Base-by-base conservation (phyloP, 305 asterid genomes). In the Fraxinus platypoda region DNA sequence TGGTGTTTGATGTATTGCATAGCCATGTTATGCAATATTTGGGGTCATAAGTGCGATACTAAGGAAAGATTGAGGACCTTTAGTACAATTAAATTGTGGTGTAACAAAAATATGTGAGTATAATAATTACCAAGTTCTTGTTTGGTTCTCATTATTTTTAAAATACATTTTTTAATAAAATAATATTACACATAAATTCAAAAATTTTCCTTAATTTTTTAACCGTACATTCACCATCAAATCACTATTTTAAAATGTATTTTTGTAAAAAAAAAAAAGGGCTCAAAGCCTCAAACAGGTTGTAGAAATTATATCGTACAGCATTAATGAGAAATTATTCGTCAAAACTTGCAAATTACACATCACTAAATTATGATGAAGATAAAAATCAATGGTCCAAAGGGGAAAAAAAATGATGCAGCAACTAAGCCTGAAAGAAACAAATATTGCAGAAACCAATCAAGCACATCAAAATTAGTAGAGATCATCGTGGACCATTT, bases 401-500 rank as follows among this genome's bases (percentile, higher is more conserved):
- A 7, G 8, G 8, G 3, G 3, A 31, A 34, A 34, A 26, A 64
- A 66, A 66, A 13, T 66, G 6, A 4, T 11, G 34, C 19, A 66
- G 2, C 70, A 59, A 21, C 28, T 21, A 59, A 66, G 74, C 34
- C 0, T 25, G 15, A 66, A 66, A 11, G 34, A 28, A 17, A 6
- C 6, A 28, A 66, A 66, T 9, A 66, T 66, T n/a, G 35, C 4
- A 1, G 37, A 66, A 12, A 26, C 35, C 37, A 26, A 66, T 66
- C 35, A 9, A 66, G 25, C 19, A 66, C 34, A 3, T 66, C 74
- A 66, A 66, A 66, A 66, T 66, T 66, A 34, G n/a, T 66, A 25
- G 37, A 84, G 87, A 83, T 74, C 82, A 81, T 80, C 17, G 31
- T n/a, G 6, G 35, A 19, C 52, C 78, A 62, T 25, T 46, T 68